A percentile compares a stretch with the other conserved stretches of the same genome.
phyloP scores from a whole-genome alignment of 805 yeast species.

The Kodamaea leandrae region DNA sequence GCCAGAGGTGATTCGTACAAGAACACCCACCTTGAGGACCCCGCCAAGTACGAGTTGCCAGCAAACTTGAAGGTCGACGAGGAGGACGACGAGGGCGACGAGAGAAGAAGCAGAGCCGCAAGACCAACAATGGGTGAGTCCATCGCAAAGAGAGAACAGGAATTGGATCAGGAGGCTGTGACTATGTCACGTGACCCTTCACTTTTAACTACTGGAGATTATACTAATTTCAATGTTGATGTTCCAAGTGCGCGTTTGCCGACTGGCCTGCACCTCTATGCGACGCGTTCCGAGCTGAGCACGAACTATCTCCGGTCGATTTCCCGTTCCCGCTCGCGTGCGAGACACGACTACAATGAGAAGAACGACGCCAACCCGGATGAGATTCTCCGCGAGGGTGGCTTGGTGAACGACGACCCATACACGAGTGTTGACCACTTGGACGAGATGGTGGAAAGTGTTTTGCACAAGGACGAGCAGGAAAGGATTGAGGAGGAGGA shows the following conservation, averaged over 20 bases:
- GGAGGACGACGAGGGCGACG: slow-evolving; percentile 34
- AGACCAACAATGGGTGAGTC: slow-evolving; percentile 44
- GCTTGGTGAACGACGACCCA: slow-evolving; percentile 49
- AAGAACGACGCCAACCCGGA: slow-evolving; percentile 30
- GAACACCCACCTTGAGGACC: slow-evolving; percentile 48
- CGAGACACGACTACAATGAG: slow-evolving; percentile 26
- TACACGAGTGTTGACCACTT: slow-evolving; percentile 46
- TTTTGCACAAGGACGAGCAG: slow-evolving; percentile 26
- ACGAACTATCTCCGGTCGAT: slow-evolving; percentile 61
- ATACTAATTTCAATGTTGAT: slow-evolving; percentile 45
- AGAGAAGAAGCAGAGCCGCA: slow-evolving; percentile 35
- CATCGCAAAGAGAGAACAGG: slow-evolving; percentile 41
- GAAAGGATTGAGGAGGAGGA: background rate
- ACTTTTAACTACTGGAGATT: slow-evolving; percentile 45
- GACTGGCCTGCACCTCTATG: slow-evolving; percentile 19
- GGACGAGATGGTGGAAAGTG: slow-evolving; percentile 49
- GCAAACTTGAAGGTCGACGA: slow-evolving; percentile 34
- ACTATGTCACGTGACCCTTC: slow-evolving; percentile 32
- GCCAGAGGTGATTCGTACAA: slow-evolving; percentile 80
- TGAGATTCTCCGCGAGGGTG: slow-evolving; percentile 57
- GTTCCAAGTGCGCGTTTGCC: slow-evolving; percentile 18
- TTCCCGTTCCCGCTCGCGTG: slow-evolving; percentile 62
- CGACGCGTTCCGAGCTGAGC: slow-evolving; percentile 42
- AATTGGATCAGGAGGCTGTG: slow-evolving; percentile 4
- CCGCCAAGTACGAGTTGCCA: slow-evolving; percentile 42